Percentiles rank a stretch among this genome's conserved stretches.
Conservation (phyloP, 2,329 filamentous ascomycete species). For the Ustulina deusta region DNA sequence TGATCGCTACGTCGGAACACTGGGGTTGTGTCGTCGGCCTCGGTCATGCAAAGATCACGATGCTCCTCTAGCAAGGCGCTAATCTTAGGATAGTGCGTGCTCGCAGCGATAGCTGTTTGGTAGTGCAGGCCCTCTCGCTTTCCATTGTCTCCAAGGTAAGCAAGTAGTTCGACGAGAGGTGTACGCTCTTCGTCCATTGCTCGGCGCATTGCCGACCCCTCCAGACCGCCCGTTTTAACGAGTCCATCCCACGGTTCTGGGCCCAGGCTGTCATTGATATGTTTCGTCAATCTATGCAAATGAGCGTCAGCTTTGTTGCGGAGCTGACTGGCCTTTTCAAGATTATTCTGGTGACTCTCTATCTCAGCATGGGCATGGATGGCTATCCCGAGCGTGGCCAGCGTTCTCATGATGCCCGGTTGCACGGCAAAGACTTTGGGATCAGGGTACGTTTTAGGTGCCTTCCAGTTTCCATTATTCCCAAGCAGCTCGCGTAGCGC, state of each 20-base stretch:
- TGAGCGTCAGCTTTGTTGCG: background rate
- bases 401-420: background rate
- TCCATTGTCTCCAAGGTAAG: background rate
- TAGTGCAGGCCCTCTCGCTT: background rate
- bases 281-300: background rate
- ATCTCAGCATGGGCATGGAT: background rate
- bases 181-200: background rate
- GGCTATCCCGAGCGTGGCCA: background rate
- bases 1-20: background rate
- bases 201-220: background rate
- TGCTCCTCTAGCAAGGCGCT: background rate
- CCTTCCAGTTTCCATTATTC: background rate
- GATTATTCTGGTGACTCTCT: background rate
- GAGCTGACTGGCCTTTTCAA: background rate
- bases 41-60: background rate
- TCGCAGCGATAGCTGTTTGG: background rate
- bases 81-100: background rate
- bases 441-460: background rate
- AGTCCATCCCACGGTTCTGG: background rate
- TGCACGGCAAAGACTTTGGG: background rate
- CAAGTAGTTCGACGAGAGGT: background rate
- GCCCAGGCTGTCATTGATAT: background rate
- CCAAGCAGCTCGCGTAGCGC: background rate
- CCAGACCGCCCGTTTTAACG: background rate
- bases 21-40: background rate